Base-by-base conservation (phyloP, 2,329 filamentous ascomycete species). In the Lachnellula suecica region DNA sequence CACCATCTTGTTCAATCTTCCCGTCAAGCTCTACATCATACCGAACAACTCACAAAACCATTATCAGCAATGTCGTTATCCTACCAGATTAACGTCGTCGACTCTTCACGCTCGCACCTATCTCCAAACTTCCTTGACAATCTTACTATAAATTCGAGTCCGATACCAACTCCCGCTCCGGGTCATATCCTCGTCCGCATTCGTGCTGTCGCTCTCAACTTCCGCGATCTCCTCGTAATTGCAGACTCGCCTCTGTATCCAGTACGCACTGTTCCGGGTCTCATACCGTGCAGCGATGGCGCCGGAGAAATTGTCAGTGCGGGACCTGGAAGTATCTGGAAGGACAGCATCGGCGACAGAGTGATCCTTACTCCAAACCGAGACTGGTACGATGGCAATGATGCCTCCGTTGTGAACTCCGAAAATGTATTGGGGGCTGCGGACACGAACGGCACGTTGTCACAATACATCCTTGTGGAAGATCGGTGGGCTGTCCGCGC, bases 241-340 rank as follows among this genome's bases (percentile, higher is more conserved):
- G 49, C 54, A 25, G 22, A 37, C 53, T 59, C 56, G 4, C 56
- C 58, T 19, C 27, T 51, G 11, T 61, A 59, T 42, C 51, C 56
- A 8, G 17, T 48, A 9, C 10, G 15, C 7, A 46, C 51, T 2
- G 11, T 27, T 1, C 4, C 35, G 2, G 48, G 45, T 10, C 15
- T 56, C 2, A 81, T 88, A 1, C 84, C 84, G 1, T 83, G 81
- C 67, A 85, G 82, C 19, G 87, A 89, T 68, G 87, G 86, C 75
- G 85, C 83, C 68, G 86, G 86, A 37, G 72, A 74, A 8, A 72
- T 89, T 38, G 71, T 79, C 2, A 68, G 74, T 15, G 78, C 13
- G 66, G 73, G 4, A 17, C 68, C 72, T n/a, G 64, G 67, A 8
- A 52, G 48, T 27, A 70, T 71, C 7, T 81, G 81, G 71, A 72